Base-by-base conservation (phyloP, 225 moss, liverwort and hornwort species). In the Ulota crispa region DNA sequence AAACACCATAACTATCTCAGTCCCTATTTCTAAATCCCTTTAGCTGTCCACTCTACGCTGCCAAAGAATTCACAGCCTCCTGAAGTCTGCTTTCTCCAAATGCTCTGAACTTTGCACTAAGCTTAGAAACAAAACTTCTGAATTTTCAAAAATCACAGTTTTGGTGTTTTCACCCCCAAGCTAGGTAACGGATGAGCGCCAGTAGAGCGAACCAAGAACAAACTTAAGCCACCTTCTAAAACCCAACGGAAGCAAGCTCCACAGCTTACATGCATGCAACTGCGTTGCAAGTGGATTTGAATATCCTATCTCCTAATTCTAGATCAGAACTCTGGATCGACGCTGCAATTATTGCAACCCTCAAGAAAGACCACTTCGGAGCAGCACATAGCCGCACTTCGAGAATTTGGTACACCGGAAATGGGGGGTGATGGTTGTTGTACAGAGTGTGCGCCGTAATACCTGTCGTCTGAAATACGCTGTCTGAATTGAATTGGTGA, bases 131-230 rank as follows among this genome's bases (percentile, higher is more conserved):
- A 8, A 19, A 3, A 24, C 26, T 24, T 26, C 4, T 26, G 2
- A 59, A 26, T 5, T 27, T 14, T 78, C 68, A 28, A 20, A 4
- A 8, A 32, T 26, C 53, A 19, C 54, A 26, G 20, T 27, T 68
- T 37, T 36, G 27, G 0, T 24, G 27, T 19, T 45, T 43, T 45
- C 11, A 12, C 37, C 50, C 3, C 64, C 64, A 64, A 77, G 77
- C 68, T 8, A 28, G 53, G 77, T 78, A 78, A 78, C 66, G 64
- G 26, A 54, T 68, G 78, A 8, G 39, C 55, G 67, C 68, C 41
- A 78, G 19, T 14, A 27, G 78, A 67, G 19, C 4, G 39, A 68
- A 68, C 68, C 78, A 37, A 78, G 68, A 67, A 78, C 19, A 18
- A 65, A n/a, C n/a, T n/a, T n/a, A n/a, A 37, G 66, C 16, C 15